Conservation (phyloP, 495 filamentous ascomycete genomes). For the Xylaria telfairii region DNA sequence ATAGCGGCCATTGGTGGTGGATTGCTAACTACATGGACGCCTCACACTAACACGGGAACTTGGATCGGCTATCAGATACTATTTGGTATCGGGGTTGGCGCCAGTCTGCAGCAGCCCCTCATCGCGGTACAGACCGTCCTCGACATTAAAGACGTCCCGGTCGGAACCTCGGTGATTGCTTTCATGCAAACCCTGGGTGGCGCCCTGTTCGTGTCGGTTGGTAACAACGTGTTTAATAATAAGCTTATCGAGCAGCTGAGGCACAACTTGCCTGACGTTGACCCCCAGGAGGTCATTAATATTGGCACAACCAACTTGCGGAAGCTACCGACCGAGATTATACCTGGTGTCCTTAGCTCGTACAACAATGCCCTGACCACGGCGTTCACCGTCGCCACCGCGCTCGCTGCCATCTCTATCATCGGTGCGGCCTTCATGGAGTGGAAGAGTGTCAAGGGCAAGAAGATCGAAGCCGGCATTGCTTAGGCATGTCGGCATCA, state of each 20-base stretch:
- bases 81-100: slow-evolving; percentile 71
- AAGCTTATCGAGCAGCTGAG: slow-evolving; percentile 65
- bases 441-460: slow-evolving; percentile 86
- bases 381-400: slow-evolving; percentile 73
- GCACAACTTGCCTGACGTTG: slow-evolving; percentile 54
- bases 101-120: slow-evolving; percentile 70
- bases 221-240: slow-evolving; percentile 79
- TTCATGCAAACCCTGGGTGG: slow-evolving; percentile 77
- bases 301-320: slow-evolving; percentile 75
- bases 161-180: slow-evolving; percentile 68
- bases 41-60: slow-evolving; percentile 54
- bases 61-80: slow-evolving; percentile 86
- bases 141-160: slow-evolving; percentile 64
- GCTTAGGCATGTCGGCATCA: slow-evolving; percentile 44
- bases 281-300: slow-evolving; percentile 56
- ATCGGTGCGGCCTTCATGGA: slow-evolving; percentile 68
- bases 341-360: slow-evolving; percentile 64
- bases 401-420: slow-evolving; percentile 65
- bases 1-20: slow-evolving; percentile 72
- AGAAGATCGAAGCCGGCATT: slow-evolving; percentile 69
- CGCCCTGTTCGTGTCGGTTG: slow-evolving; percentile 75
- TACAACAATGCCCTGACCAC: slow-evolving; percentile 75
- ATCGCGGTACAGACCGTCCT: slow-evolving; percentile 75
- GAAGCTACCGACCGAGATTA: slow-evolving; percentile 48
- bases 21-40: slow-evolving; percentile 67